Base-by-base conservation (phyloP, 768 basidiomycete species). In the Leccinum broughii region DNA sequence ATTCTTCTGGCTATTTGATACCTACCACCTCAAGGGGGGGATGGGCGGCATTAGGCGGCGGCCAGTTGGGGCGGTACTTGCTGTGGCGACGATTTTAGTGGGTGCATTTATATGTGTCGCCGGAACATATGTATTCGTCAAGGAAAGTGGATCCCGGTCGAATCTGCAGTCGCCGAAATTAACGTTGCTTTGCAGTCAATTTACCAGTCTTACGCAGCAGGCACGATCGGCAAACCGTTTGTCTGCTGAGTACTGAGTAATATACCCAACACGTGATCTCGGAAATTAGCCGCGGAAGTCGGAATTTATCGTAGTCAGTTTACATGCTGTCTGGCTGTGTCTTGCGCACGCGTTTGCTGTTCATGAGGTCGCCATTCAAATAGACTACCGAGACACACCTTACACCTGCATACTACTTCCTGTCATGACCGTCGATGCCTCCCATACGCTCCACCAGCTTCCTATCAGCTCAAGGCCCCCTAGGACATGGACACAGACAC, bases 401-500 rank as follows among this genome's bases (percentile, higher is more conserved):
- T 56, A 63, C 51, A 46, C 51, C 51, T 35, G 22, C 53, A 37
- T 24, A 6, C 39, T 34, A 34, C 34, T n/a, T 30, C 20, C 39
- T 49, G 32, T 58, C 26, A 70, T 75, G 75, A 63, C 73, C 41
- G 5, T 62, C 35, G 39, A 57, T 32, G 32, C 53, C 41, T 34
- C 54, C 20, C 54, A 56, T 51, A 60, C 65, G 28, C 72, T 62
- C 41, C 74, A 86, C 69, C 72, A 78, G 17, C 64, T 86, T 24
- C 82, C 84, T 24, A 86, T 91, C 51, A 64, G 75, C 54, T 67
- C 74, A 55, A 84, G 89, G 26, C 83, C 84, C 9, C 75, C 79
- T 1, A 74, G 75, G 53, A 72, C 87, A 62, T 90, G 86, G 85
- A 50, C 60, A 41, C 83, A 82, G 72, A 76, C 70, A 2, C 53